A percentile compares a stretch with the other conserved stretches of the same genome.
phyloP scores from a whole-genome alignment of 2,329 filamentous ascomycete genomes.

The Aspergillus fijiensis region DNA sequence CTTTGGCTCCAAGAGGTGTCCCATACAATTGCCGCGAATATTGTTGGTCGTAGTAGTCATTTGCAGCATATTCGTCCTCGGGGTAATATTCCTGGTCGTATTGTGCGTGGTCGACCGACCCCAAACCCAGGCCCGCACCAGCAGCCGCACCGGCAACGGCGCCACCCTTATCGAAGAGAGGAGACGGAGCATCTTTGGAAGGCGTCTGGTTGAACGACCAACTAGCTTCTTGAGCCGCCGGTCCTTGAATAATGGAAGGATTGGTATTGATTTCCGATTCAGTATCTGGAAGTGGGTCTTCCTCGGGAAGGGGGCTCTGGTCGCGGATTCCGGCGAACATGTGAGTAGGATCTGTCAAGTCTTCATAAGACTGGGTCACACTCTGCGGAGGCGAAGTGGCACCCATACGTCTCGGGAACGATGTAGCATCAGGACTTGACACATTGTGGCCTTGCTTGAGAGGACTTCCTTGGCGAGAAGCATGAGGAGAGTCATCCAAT shows the following conservation, averaged over 20 bases:
- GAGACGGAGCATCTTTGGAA: conserved; percentile 38
- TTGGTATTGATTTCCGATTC: conserved; percentile 72
- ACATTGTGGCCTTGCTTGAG: conserved; percentile 45
- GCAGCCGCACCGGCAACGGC: conserved; percentile 48
- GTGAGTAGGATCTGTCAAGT: conserved; percentile 48
- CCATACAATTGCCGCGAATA: conserved; percentile 45
- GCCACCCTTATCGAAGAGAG: conserved; percentile 26
- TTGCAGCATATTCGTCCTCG: conserved; percentile 36
- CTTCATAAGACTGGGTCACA: conserved; percentile 48
- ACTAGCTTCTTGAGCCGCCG: conserved; percentile 50
- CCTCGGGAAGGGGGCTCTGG: conserved; percentile 49
- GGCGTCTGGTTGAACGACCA: conserved; percentile 61
- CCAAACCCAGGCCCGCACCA: conserved; percentile 56
- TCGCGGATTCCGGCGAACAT: conserved; percentile 74
- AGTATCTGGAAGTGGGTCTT: conserved; percentile 45
- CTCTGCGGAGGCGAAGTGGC: conserved; percentile 57
- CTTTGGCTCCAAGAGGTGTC: conserved; percentile 63
- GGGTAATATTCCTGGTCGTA: conserved; percentile 64
- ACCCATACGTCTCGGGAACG: conserved; percentile 40
- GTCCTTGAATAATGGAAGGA: conserved; percentile 77
- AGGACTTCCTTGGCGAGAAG: conserved; percentile 44
- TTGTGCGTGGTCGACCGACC: conserved; percentile 55
- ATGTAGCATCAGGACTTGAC: conserved; percentile 38
- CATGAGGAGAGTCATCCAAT: conserved; percentile 18
- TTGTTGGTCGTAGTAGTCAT: conserved; percentile 38